Percentiles rank a stretch among this genome's conserved stretches.
These are phyloP conservation scores for Massariosphaeria phaeospora DNA, from an alignment of 495 filamentous ascomycete genomes.

Conservation along the genomic window DNA sequence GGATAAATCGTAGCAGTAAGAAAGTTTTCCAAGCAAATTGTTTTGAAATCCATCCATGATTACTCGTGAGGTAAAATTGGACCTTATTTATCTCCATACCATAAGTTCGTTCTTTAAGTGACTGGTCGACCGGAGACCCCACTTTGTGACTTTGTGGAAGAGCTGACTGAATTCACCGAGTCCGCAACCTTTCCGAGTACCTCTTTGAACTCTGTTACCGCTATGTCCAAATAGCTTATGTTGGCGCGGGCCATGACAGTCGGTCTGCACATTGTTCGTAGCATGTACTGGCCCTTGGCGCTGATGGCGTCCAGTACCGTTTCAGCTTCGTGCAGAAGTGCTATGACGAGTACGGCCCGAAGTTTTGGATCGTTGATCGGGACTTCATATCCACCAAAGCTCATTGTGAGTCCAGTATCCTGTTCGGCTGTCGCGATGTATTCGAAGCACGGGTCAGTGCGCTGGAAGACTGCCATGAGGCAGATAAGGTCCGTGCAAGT, in stretches of 20 bases:
- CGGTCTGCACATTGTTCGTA: background rate
- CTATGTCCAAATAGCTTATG: background rate
- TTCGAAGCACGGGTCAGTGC: background rate
- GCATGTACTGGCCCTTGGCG: background rate
- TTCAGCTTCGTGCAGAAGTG: background rate
- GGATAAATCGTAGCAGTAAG: too few relatives aligned
- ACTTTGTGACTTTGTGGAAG: background rate
- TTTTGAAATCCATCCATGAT: too few relatives aligned
- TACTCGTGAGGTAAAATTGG: too few relatives aligned
- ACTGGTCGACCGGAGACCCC: background rate
- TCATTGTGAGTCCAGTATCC: background rate
- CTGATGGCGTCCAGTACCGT: constrained; percentile 2
- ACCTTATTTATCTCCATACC: too few relatives aligned
- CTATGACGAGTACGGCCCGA: constrained; percentile 1
- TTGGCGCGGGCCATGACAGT: background rate
- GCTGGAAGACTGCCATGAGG: constrained; percentile 1
- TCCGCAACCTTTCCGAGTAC: background rate
- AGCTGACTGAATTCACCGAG: background rate
- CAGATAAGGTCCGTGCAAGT: background rate
- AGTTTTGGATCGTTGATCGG: background rate
- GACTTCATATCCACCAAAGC: background rate
- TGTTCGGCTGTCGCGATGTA: background rate
- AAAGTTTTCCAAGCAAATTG: too few relatives aligned
- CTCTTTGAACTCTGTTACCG: background rate
- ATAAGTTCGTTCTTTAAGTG: too few relatives aligned